A percentile compares a stretch with the other conserved stretches of the same genome.
phyloP scores from a whole-genome alignment of 164 flowering plant genomes.

The Saururus chinensis region DNA sequence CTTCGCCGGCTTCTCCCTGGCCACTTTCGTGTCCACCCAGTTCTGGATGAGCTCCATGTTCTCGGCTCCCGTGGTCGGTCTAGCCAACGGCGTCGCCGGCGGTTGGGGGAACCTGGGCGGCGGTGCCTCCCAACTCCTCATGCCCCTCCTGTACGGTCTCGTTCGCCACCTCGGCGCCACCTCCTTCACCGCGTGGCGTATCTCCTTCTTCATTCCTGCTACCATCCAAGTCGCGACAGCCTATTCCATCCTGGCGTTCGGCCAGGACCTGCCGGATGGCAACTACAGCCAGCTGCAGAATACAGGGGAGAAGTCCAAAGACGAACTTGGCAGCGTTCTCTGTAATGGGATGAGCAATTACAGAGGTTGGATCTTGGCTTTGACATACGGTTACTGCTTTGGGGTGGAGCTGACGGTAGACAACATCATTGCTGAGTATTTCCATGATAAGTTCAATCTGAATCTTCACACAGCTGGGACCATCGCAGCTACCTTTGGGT shows the following conservation, averaged over 20 bases:
- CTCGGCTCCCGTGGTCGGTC: slow-evolving; percentile 46
- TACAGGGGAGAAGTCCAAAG: slow-evolving; percentile 56
- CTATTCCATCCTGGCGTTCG: slow-evolving; percentile 53
- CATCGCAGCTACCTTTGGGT: slow-evolving; percentile 73
- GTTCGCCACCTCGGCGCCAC: slow-evolving; percentile 34
- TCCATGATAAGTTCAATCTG: slow-evolving; percentile 63
- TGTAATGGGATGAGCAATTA: slow-evolving; percentile 56
- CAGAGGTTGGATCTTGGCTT: slow-evolving; percentile 83
- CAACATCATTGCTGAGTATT: slow-evolving; percentile 84
- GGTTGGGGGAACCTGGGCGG: slow-evolving; percentile 97
- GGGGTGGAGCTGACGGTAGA: slow-evolving; percentile 73
- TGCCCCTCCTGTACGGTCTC: slow-evolving; percentile 57
- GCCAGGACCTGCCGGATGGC: slow-evolving; percentile 84
- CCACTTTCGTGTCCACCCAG: slow-evolving; percentile 79
- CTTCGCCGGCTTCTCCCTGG: slow-evolving; percentile 71
- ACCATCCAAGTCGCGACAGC: too few relatives aligned
- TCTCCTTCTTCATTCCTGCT: too few relatives aligned
- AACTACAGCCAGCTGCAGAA: slow-evolving; percentile 39
- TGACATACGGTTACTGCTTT: too few relatives aligned
- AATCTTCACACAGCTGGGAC: slow-evolving; percentile 78
- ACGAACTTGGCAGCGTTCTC: slow-evolving; percentile 37
- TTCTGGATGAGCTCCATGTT: slow-evolving; percentile 97
- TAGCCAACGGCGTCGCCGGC: slow-evolving; percentile 65
- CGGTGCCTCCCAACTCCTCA: slow-evolving; percentile 79
- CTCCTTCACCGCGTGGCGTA: too few relatives aligned